Percentiles rank a stretch among this genome's conserved stretches.
These are phyloP conservation scores for Diaporthe citriasiana DNA, from an alignment of 2,329 filamentous ascomycete genomes.

Conservation along the genomic window DNA sequence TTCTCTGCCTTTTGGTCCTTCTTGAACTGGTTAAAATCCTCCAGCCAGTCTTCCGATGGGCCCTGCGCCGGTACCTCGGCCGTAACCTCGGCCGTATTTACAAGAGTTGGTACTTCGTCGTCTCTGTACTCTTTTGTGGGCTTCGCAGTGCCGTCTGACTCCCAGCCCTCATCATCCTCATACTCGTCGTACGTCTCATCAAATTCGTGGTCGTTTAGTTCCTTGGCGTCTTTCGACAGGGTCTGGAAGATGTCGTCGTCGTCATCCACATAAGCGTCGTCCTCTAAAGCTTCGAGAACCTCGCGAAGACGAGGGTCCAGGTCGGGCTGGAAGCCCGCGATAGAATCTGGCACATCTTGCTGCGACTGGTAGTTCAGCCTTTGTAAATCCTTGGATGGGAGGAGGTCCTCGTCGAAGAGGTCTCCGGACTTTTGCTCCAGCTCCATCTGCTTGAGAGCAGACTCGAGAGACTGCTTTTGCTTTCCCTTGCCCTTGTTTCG, in stretches of 20 bases:
- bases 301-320: constrained; percentile 96
- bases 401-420: constrained; percentile 79
- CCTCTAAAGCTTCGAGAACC: constrained; percentile 92
- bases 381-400: constrained; percentile 84
- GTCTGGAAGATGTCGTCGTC: constrained; percentile 86
- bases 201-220: constrained; percentile 79
- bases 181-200: constrained; percentile 72
- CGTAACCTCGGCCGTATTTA: constrained; percentile 59
- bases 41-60: constrained; percentile 86
- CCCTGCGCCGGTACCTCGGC: constrained; percentile 69
- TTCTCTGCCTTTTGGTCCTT: constrained; percentile 74
- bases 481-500: constrained; percentile 78
- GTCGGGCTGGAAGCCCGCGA: constrained; percentile 95
- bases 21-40: constrained; percentile 95
- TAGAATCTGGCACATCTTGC: constrained; percentile 90
- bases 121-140: constrained; percentile 71
- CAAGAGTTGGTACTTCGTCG: constrained; percentile 63
- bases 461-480: constrained; percentile 83
- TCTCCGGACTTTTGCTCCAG: constrained; percentile 67
- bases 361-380: constrained; percentile 89
- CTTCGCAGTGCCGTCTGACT: constrained; percentile 92
- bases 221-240: constrained; percentile 61
- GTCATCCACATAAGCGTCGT: constrained; percentile 92
- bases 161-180: constrained; percentile 87
- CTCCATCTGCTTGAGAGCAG: constrained; percentile 78